phyloP scores from a whole-genome alignment of 495 filamentous ascomycete genomes.

The Aspergillus egyptiacus region DNA sequence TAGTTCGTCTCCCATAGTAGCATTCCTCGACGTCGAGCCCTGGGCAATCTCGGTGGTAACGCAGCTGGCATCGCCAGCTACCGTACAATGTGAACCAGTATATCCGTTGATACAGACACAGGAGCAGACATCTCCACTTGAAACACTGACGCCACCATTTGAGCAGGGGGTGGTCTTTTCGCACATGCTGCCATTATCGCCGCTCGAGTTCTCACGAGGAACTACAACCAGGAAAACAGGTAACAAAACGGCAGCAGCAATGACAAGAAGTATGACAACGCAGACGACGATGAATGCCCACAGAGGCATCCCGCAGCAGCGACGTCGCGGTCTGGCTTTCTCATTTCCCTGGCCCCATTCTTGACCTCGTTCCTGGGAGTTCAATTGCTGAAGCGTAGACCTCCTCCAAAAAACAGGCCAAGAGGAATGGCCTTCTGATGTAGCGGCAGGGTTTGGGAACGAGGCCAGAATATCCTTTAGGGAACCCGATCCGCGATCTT shows the following conservation, averaged over 20 bases:
- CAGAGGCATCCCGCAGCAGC: conserved; percentile 73
- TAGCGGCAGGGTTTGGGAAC: conserved; percentile 75
- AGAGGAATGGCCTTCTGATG: conserved; percentile 44
- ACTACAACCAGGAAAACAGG: conserved; percentile 79
- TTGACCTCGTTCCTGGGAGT: conserved; percentile 23
- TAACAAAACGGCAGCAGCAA: conserved; percentile 81
- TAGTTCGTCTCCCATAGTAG: conserved; percentile 74
- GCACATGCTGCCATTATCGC: conserved; percentile 31
- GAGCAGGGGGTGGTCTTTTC: conserved; percentile 53
- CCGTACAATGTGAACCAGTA: conserved; percentile 69
- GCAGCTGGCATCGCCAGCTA: conserved; percentile 58
- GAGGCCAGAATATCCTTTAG: conserved; percentile 87
- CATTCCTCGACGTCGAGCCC: conserved; percentile 49
- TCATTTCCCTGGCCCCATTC: conserved; percentile 21
- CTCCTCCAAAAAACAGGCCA: conserved; percentile 39
- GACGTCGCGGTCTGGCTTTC: conserved; percentile 23
- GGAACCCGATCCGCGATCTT: conserved; percentile 50
- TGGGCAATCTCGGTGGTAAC: conserved; percentile 57
- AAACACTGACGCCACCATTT: conserved; percentile 75
- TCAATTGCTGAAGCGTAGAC: conserved; percentile 32
- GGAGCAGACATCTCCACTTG: conserved; percentile 60
- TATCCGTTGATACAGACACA: conserved; percentile 87
- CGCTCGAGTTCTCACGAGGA: conserved; percentile 41
- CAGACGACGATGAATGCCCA: conserved; percentile 71
- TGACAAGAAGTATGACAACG: conserved; percentile 63